Conservation (phyloP, 768 basidiomycete species). For the Amanita exitialis region DNA sequence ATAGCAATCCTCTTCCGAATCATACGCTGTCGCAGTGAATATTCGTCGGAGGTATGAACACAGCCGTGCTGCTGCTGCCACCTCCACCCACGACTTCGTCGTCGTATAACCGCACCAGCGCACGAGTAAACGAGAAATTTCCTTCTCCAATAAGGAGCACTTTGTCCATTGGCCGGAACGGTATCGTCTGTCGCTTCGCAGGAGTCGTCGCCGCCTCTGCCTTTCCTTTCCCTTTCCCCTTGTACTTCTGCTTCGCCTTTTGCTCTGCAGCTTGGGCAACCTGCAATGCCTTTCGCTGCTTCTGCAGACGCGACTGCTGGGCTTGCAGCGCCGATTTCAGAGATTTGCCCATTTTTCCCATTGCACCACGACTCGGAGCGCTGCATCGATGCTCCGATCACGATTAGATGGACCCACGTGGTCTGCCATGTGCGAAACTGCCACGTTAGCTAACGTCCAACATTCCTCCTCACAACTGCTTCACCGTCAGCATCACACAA, state of each 20-base stretch:
- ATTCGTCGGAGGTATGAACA: conserved; percentile 49
- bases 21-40: conserved; percentile 82
- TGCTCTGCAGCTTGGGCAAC: conserved; percentile 44
- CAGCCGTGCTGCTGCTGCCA: conserved; percentile 20
- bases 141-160: conserved; percentile 87
- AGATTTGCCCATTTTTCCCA: conserved; percentile 28
- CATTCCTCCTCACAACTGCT: conserved; percentile 9
- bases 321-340: conserved; percentile 63
- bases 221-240: conserved; percentile 32
- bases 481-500: conserved; percentile 8
- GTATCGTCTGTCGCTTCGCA: conserved; percentile 38
- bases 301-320: conserved; percentile 56
- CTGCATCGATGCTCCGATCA: not conserved
- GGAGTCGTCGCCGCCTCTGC: conserved; percentile 8
- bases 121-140: conserved; percentile 85
- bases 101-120: conserved; percentile 36
- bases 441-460: conserved; percentile 4
- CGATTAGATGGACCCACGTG: not conserved
- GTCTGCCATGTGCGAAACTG: conserved; percentile 1
- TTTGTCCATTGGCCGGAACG: conserved; percentile 53
- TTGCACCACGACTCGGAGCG: not conserved
- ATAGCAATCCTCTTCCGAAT: conserved; percentile 66
- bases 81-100: conserved; percentile 25
- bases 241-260: conserved; percentile 25
- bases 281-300: conserved; percentile 43